These are phyloP conservation scores for Verticillium klebahnii DNA, from an alignment of 2,329 filamentous ascomycete species.

Conservation along the genomic window DNA sequence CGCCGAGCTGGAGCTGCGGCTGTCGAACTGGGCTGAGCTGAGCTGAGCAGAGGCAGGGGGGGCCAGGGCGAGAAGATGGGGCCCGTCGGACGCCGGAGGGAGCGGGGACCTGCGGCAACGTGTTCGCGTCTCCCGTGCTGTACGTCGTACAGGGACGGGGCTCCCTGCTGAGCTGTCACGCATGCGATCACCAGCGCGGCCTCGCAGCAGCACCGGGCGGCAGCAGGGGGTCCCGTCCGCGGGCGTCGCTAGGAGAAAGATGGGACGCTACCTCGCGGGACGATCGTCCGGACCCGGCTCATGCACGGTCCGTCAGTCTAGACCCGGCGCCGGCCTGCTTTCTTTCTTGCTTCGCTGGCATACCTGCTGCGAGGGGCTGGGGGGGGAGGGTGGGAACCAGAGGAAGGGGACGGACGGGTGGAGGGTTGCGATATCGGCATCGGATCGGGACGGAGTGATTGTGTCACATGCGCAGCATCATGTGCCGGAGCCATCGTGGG, in stretches of 20 bases:
- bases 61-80: no score
- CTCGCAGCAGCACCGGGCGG: not conserved
- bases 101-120: no score
- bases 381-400: no score
- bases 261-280: not conserved
- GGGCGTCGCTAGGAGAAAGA: not conserved
- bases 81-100: no score
- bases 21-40: not conserved
- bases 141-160: not conserved
- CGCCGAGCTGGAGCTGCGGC: not conserved
- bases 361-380: not conserved
- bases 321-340: not conserved
- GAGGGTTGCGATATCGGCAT: not conserved
- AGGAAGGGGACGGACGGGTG: not conserved
- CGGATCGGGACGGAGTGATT: not conserved
- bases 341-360: not conserved
- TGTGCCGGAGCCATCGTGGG: not conserved
- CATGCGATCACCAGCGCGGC: not conserved
- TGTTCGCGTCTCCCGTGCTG: no score
- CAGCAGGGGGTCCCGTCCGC: not conserved
- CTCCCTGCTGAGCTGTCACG: not conserved
- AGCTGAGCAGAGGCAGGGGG: not conserved
- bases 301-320: not conserved
- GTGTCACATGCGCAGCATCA: not conserved
- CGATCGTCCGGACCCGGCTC: not conserved